A percentile compares a stretch with the other conserved stretches of the same genome.
Conservation (phyloP, 257 asterid species). For the Solanum corneliomulleri region DNA sequence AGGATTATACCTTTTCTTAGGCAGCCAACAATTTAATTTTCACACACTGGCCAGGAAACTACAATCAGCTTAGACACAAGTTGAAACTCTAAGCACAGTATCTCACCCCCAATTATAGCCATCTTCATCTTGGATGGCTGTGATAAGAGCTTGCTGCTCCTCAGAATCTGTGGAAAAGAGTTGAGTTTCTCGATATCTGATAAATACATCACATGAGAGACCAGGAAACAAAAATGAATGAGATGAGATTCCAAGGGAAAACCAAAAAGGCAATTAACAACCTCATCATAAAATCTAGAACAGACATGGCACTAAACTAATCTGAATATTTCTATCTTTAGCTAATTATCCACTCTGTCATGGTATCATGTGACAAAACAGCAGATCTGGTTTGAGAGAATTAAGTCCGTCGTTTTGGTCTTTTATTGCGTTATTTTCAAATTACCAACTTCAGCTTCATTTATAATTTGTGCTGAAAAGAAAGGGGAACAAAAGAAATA, state of each 20-base stretch:
- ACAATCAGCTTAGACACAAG: neutral
- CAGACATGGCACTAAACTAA: neutral
- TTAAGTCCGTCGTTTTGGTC: neutral
- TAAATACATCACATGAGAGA: neutral
- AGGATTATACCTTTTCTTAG: constrained; percentile 70
- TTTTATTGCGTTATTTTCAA: neutral
- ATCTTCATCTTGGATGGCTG: constrained; percentile 68
- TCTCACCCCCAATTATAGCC: constrained; percentile 97
- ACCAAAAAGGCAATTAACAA: neutral
- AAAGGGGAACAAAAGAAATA: neutral
- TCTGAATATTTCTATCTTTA: neutral
- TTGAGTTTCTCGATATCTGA: constrained; percentile 64
- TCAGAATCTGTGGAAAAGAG: constrained; percentile 78
- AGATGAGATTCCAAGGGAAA: neutral
- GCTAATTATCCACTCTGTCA: neutral
- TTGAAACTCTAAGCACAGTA: constrained; percentile 8
- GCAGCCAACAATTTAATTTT: constrained; percentile 4
- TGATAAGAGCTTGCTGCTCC: constrained; percentile 72
- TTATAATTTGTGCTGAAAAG: neutral
- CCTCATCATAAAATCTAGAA: neutral
- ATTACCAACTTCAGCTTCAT: neutral
- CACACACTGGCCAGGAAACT: neutral
- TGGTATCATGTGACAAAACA: neutral
- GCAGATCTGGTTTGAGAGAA: neutral
- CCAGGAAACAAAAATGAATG: neutral